Conservation (phyloP, 768 basidiomycete genomes). For the Neoboletus magnificus region DNA sequence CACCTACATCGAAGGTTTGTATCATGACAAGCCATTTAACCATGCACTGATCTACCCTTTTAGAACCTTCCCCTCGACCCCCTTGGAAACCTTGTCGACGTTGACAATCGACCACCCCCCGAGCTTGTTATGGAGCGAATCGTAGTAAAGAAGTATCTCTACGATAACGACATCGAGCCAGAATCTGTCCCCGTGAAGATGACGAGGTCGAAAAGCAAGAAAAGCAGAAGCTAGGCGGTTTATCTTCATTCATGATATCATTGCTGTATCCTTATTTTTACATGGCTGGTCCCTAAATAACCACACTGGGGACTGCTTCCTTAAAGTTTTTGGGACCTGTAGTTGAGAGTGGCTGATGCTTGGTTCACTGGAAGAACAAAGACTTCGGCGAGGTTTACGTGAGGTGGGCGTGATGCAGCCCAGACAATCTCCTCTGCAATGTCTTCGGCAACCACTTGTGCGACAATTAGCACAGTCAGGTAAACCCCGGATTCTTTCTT, state of each 20-base stretch:
- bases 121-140: constrained; percentile 64
- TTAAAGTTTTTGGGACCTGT: constrained; percentile 38
- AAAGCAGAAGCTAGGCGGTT: constrained; percentile 37
- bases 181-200: constrained; percentile 38
- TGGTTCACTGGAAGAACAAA: constrained; percentile 79
- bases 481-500: background rate
- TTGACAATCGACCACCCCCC: constrained; percentile 46
- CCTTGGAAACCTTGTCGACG: constrained; percentile 66
- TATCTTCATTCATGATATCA: constrained; percentile 21
- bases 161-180: constrained; percentile 62
- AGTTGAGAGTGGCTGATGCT: constrained; percentile 62
- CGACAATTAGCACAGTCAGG: constrained; percentile 8
- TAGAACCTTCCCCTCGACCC: constrained; percentile 64
- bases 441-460: constrained; percentile 72
- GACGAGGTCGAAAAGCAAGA: constrained; percentile 56
- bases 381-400: constrained; percentile 87
- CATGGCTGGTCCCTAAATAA: constrained; percentile 1
- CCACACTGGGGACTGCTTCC: background rate
- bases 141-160: constrained; percentile 74
- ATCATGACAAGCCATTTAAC: background rate
- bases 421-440: constrained; percentile 98
- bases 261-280: constrained; percentile 35
- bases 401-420: constrained; percentile 87
- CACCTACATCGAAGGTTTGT: constrained; percentile 63
- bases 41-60: constrained; percentile 5